These are phyloP conservation scores for Ogataea salicorniae DNA, from an alignment of 805 yeast species.

Conservation along the genomic window DNA sequence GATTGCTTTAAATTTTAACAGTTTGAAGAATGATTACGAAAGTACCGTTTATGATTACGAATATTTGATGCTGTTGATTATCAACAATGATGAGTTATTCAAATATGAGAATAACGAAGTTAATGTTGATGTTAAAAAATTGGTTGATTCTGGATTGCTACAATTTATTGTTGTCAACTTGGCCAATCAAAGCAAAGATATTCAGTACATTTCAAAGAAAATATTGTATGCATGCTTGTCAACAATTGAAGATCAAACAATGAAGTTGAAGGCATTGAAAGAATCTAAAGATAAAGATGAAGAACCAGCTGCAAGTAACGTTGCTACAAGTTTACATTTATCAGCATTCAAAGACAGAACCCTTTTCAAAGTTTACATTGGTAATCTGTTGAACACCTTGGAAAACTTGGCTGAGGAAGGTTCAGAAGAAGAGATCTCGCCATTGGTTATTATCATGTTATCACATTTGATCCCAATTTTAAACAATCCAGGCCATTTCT, in stretches of 20 bases:
- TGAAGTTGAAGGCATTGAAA: constrained; percentile 18
- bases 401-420: constrained; percentile 2
- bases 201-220: constrained; percentile 34
- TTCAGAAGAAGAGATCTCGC: constrained; percentile 29
- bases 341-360: constrained; percentile 49
- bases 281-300: constrained; percentile 11
- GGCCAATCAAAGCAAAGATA: constrained; percentile 29
- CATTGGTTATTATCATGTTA: constrained; percentile 49
- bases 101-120: constrained; percentile 18
- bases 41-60: constrained; percentile 57
- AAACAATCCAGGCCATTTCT: constrained; percentile 62
- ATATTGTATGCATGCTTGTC: constrained; percentile 42
- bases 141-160: constrained; percentile 54
- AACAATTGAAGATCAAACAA: constrained; percentile 35
- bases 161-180: constrained; percentile 45
- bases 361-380: constrained; percentile 48
- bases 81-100: constrained; percentile 64
- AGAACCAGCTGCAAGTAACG: background rate
- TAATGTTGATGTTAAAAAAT: constrained; percentile 46
- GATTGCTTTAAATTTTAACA: constrained; percentile 5
- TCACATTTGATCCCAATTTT: constrained; percentile 55
- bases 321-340: constrained; percentile 1
- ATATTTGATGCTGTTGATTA: constrained; percentile 55
- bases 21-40: constrained; percentile 21
- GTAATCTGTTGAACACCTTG: constrained; percentile 39